Percentiles rank a stretch among this genome's conserved stretches.
phyloP scores from a whole-genome alignment of 129 eudicot species.

The Dittrichia graveolens region DNA sequence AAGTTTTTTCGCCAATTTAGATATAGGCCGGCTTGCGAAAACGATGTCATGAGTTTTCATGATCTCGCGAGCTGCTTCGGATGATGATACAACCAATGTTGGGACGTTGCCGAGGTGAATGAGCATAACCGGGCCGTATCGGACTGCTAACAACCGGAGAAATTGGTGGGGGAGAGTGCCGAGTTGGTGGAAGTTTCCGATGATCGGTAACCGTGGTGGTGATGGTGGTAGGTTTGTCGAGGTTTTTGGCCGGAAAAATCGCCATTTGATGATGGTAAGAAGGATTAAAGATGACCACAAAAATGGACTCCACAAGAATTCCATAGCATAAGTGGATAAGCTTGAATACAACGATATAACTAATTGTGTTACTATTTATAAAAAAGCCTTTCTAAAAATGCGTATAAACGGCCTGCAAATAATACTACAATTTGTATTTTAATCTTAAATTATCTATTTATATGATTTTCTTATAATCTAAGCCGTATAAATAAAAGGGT shows the following conservation, averaged over 20 bases:
- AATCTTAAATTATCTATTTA: no score
- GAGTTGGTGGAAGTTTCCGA: conserved; percentile 62
- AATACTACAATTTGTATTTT: no score
- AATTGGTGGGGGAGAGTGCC: conserved; percentile 45
- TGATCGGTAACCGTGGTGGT: conserved; percentile 45
- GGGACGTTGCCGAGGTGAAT: conserved; percentile 54
- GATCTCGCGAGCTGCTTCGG: conserved; percentile 51
- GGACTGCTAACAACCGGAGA: conserved; percentile 40
- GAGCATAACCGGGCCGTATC: conserved; percentile 53
- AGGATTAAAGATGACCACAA: conserved; percentile 27
- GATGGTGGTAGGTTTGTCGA: conserved; percentile 51
- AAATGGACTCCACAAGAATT: conserved; percentile 1
- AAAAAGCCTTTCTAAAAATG: no score
- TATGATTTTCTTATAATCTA: no score
- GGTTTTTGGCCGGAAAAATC: not conserved
- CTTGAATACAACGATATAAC: no score
- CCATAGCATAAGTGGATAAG: no score
- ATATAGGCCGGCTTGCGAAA: conserved; percentile 47
- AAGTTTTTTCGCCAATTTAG: conserved; percentile 24
- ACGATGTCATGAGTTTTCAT: conserved; percentile 55
- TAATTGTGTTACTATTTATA: not conserved
- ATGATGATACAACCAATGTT: conserved; percentile 47
- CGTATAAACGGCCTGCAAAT: not conserved
- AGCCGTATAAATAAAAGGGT: no score
- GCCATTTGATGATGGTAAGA: conserved; percentile 39